Evolutionary conservation across 2,329 filamentous ascomycete species (phyloP).

Genomic region (Aspergillus uvarum): DNA sequence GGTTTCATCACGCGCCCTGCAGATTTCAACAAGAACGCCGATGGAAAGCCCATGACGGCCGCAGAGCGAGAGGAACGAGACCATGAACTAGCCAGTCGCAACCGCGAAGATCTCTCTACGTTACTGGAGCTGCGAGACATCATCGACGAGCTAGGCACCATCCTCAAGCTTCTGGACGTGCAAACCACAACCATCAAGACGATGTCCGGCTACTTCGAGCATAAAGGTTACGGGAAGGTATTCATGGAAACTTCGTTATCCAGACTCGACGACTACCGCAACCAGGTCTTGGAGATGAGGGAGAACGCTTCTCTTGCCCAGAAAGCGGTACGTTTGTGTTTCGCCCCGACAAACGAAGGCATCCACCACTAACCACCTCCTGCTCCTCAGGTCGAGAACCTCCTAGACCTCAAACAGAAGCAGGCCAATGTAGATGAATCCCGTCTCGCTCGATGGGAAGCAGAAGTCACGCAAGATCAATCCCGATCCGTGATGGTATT

Average conservation of each 20-base stretch:
- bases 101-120: conserved; percentile 63
- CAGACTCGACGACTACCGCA: conserved; percentile 56
- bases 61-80: conserved; percentile 46
- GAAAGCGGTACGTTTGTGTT: conserved; percentile 50
- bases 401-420: conserved; percentile 66
- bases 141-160: conserved; percentile 61
- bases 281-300: conserved; percentile 58
- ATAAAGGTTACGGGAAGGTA: conserved; percentile 44
- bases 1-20: conserved; percentile 51
- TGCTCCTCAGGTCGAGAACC: conserved; percentile 56
- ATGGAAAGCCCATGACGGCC: conserved; percentile 33
- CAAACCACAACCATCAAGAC: conserved; percentile 53
- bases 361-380: not conserved
- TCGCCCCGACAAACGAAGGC: not conserved
- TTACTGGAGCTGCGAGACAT: conserved; percentile 64
- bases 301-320: conserved; percentile 58
- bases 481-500: conserved; percentile 60
- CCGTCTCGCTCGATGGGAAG: conserved; percentile 61
- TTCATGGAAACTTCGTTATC: conserved; percentile 56
- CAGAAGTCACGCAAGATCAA: conserved; percentile 62
- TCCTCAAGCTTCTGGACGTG: conserved; percentile 58
- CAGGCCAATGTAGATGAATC: conserved; percentile 67
- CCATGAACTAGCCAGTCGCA: conserved; percentile 54
- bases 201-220: conserved; percentile 36
- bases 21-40: conserved; percentile 29